Percentiles rank a stretch among this genome's conserved stretches.
These are phyloP conservation scores for Metschnikowia shivogae DNA, from an alignment of 805 yeast species.

Conservation along the genomic window DNA sequence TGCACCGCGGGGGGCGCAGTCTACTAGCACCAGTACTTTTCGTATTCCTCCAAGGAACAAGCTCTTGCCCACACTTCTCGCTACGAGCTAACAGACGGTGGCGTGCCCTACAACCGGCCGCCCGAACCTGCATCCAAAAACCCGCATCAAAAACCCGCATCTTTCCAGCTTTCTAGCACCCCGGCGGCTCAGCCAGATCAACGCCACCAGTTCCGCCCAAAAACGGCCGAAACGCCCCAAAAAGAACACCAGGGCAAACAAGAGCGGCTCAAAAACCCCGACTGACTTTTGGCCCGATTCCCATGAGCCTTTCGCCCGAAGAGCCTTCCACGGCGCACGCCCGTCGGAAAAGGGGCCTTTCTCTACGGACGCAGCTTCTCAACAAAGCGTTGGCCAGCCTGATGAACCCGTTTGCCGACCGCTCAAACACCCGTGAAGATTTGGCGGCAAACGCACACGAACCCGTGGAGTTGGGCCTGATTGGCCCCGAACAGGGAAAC, in stretches of 20 bases:
- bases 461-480: conserved; percentile 6
- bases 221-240: not conserved
- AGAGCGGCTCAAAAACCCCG: not conserved
- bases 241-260: not conserved
- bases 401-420: conserved; percentile 21
- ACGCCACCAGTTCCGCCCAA: not conserved
- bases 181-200: too few relatives aligned
- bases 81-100: not conserved
- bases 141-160: not conserved
- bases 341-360: conserved; percentile 58
- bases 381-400: conserved; percentile 34
- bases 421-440: conserved; percentile 6
- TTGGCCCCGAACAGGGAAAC: conserved; percentile 6
- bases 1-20: conserved; percentile 4
- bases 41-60: not conserved
- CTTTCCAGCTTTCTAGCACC: too few relatives aligned
- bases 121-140: not conserved
- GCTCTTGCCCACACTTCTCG: not conserved
- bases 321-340: conserved; percentile 16
- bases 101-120: not conserved
- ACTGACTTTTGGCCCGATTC: not conserved
- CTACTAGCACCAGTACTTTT: not conserved
- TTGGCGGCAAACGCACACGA: conserved; percentile 9
- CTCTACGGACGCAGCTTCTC: conserved; percentile 63
- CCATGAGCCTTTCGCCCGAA: conserved; percentile 2